Percentiles rank a stretch among this genome's conserved stretches.
Conservation (phyloP, 768 basidiomycete genomes). For the Tulasnella sp. region DNA sequence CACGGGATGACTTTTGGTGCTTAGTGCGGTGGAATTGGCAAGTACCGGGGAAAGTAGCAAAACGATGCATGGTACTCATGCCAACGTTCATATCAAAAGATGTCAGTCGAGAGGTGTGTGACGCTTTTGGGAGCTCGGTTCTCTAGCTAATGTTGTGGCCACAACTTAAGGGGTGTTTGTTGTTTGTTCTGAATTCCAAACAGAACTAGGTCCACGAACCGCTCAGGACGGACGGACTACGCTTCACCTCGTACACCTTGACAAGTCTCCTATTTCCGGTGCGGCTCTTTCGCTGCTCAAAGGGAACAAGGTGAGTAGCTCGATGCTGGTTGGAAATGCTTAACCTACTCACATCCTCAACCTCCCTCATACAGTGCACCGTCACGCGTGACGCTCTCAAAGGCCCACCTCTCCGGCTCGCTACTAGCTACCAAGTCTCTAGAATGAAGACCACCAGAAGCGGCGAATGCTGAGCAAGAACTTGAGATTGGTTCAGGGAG, state of each 20-base stretch:
- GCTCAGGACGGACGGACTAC: neutral
- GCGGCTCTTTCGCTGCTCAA: constrained; percentile 33
- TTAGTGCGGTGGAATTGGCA: too few species aligned
- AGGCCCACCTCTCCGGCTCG: constrained; percentile 30
- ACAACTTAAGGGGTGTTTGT: too few species aligned
- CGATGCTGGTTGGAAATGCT: neutral
- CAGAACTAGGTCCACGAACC: constrained; percentile 4
- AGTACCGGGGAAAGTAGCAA: too few species aligned
- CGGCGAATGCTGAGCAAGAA: constrained; percentile 64
- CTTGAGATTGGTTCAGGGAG: constrained; percentile 70
- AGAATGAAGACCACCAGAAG: constrained; percentile 67
- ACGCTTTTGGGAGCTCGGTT: neutral
- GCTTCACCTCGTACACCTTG: neutral
- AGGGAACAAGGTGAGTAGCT: constrained; percentile 31
- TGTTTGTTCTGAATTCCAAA: neutral
- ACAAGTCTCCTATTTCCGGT: neutral
- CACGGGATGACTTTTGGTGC: too few species aligned
- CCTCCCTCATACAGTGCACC: constrained; percentile 21
- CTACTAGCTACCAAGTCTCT: constrained; percentile 61
- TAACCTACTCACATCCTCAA: neutral
- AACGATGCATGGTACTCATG: too few species aligned
- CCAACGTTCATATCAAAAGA: too few species aligned
- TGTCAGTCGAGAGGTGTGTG: too few species aligned
- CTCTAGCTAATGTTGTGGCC: neutral
- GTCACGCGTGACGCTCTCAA: constrained; percentile 29